Evolutionary conservation across 306 rosid genomes (phyloP), one percentile per base, ranked within the genome.

Genomic region (Clitoria ternatea): DNA sequence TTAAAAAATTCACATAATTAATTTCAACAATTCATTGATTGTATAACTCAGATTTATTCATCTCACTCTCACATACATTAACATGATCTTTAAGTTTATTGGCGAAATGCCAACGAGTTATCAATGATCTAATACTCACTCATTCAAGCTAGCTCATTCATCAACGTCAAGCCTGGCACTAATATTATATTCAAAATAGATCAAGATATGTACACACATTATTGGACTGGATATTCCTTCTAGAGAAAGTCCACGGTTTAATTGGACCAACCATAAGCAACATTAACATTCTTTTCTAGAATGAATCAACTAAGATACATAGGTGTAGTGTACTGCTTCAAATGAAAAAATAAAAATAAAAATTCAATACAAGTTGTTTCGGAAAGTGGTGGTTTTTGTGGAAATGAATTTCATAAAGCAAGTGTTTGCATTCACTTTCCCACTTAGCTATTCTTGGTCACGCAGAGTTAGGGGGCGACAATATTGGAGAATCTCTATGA

Each of bases 221-320:
- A 11, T 37, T 39, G 35, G 37, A 39, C 8, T 22, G 14, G 11
- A 72, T 74, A 59, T 70, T 77, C 20, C 30, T 83, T 86, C 90
- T 72, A 78, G 87, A 83, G 48, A 63, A 67, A 57, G 77, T 78
- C 79, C 73, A 50, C 37, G 33, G 3, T 59, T n/a, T n/a, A n/a
- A n/a, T 45, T 35, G 81, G 74, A 29, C 26, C 64, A 6, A 2
- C 42, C 61, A 7, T 57, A 20, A 12, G 56, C 77, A 63, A 47
- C 24, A 11, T 71, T 13, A 13, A 43, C 18, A 57, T 55, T 1
- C 52, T 10, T 15, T 76, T 70, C 64, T 24, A 81, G 75, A 70
- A 63, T 45, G 26, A 70, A 22, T 62, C 17, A 23, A 62, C 0
- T 10, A 13, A 2, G 45, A n/a, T n/a, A n/a, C n/a, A n/a, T n/a